Conservation (phyloP, 23 red algal genomes). For the Agarophyton chilense region DNA sequence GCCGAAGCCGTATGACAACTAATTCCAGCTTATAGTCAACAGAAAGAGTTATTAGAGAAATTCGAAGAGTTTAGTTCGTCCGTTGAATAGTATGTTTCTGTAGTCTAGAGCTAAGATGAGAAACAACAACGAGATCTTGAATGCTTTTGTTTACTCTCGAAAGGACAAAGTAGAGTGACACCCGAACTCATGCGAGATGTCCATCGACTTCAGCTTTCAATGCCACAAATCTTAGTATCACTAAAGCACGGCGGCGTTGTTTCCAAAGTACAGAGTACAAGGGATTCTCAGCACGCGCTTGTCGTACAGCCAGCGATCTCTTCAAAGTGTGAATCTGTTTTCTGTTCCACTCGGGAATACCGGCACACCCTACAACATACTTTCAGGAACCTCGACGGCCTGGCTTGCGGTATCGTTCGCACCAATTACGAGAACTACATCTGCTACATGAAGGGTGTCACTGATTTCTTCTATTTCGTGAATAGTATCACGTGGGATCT, state of each 20-base stretch:
- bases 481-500: slow-evolving; percentile 65
- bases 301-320: slow-evolving; percentile 55
- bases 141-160: too few species aligned
- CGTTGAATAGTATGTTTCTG: too few species aligned
- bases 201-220: slow-evolving; percentile 55
- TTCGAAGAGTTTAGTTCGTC: too few species aligned
- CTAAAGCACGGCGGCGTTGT: slow-evolving; percentile 52
- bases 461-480: slow-evolving; percentile 72
- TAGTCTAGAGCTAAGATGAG: too few species aligned
- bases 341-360: slow-evolving; percentile 66
- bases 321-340: slow-evolving; percentile 68
- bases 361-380: slow-evolving; percentile 64
- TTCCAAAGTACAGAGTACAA: slow-evolving; percentile 67
- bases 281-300: slow-evolving; percentile 65
- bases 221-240: slow-evolving; percentile 59
- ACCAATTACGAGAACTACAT: slow-evolving; percentile 70
- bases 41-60: too few species aligned
- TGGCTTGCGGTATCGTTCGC: slow-evolving; percentile 73
- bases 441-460: slow-evolving; percentile 49
- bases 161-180: too few species aligned
- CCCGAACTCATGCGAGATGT: slow-evolving; percentile 5
- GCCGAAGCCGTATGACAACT: too few species aligned
- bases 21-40: too few species aligned
- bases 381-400: slow-evolving; percentile 62
- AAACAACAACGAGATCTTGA: too few species aligned